Base-by-base conservation (phyloP, 148 eudicot genomes). In the Camellia sinensis region DNA sequence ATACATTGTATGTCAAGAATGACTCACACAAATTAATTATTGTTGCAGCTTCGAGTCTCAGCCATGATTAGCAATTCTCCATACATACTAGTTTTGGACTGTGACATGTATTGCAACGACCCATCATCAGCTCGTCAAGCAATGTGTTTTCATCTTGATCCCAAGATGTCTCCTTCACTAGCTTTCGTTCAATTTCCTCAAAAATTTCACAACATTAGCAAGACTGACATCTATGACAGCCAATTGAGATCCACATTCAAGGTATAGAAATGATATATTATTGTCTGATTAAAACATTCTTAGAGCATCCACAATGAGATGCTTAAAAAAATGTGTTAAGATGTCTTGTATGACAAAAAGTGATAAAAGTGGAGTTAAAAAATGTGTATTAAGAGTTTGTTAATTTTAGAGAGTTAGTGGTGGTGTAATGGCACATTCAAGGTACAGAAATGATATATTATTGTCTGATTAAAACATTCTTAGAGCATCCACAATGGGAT, bases 101-200 rank as follows among this genome's bases (percentile, higher is more conserved):
- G 97, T 44, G 97, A 92, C 66, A 92, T 92, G 93, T 90, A 89
- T 76, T 88, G 83, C 82, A 89, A 87, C 10, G 92, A 89, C 79
- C 76, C 91, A 5, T 37, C 76, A 29, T 92, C 93, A 5, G 92
- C 92, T 8, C 79, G 86, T 0, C 90, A 92, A 80, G 89, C 91
- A 21, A 92, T 92, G 93, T 92, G 97, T 48, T 92, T 92, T 70
- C 87, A 81, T 76, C 89, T 90, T 52, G 97, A 92, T 57, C 78
- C 85, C 2, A 80, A 71, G 17, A 50, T 88, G 1, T 84, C 92
- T 40, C 75, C 85, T 0, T 66, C 88, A 0, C 79, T 92, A 52
- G 90, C 84, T 14, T 89, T 84, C 59, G 88, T 92, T 66, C 92
- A 90, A 73, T 92, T 75, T 56, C 97, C 97, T 19, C 91, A 92